These are phyloP conservation scores for Colletotrichum sp. DNA, from an alignment of 2,329 filamentous ascomycete genomes.

Conservation along the genomic window DNA sequence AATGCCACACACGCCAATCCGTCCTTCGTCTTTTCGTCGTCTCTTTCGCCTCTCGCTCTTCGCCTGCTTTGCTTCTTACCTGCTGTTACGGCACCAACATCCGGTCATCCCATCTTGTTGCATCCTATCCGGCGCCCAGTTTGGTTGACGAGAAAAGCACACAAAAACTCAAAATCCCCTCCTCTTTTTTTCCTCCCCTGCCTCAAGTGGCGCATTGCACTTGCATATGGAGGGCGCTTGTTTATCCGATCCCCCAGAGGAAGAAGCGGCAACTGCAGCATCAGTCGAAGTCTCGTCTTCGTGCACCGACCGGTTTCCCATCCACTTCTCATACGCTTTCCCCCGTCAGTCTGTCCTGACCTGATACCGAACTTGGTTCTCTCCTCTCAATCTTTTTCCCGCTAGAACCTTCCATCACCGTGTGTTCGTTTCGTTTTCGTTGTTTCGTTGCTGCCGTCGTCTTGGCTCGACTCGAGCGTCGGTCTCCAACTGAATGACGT, in stretches of 20 bases:
- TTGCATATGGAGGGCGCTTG: background rate
- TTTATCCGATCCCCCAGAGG: background rate
- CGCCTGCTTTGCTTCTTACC: background rate
- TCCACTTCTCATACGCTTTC: background rate
- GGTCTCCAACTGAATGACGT: constrained; percentile 10
- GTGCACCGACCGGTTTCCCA: background rate
- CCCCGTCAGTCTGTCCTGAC: background rate
- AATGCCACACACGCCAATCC: background rate
- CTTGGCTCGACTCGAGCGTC: background rate
- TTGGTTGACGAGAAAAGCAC: background rate
- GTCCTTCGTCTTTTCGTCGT: background rate
- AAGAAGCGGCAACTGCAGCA: background rate
- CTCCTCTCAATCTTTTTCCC: background rate
- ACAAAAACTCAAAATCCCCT: background rate
- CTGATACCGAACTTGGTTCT: background rate
- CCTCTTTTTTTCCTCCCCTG: background rate
- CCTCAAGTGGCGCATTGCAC: background rate
- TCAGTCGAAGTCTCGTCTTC: background rate
- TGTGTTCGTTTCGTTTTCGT: background rate
- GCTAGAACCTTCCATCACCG: background rate
- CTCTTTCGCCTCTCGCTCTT: background rate
- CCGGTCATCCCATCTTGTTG: background rate
- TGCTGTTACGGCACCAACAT: background rate
- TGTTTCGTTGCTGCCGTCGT: background rate
- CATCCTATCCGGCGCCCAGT: background rate